Percentiles rank a stretch among this genome's conserved stretches.
Evolutionary conservation across 352 stramenopile genomes (phyloP).

Genomic region (Pythium vanterpoolii): DNA sequence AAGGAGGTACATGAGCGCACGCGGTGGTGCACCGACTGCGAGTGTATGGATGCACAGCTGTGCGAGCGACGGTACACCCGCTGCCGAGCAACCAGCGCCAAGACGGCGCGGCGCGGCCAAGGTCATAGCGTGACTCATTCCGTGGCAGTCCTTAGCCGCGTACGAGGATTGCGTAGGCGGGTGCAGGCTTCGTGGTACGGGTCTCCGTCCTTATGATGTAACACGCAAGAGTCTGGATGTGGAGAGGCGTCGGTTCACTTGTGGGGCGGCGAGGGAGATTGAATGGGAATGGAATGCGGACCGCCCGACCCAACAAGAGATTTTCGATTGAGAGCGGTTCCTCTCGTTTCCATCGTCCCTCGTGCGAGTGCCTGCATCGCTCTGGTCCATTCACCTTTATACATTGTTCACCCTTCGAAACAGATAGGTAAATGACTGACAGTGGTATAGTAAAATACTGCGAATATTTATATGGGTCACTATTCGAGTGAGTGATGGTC

Average conservation of each 20-base stretch:
- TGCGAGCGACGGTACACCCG: conserved; percentile 42
- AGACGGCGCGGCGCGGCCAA: not conserved
- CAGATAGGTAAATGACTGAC: not conserved
- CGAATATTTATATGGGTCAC: conserved; percentile 11
- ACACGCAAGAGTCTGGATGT: not conserved
- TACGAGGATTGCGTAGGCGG: not conserved
- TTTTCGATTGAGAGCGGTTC: not conserved
- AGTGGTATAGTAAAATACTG: not conserved
- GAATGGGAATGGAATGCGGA: not conserved
- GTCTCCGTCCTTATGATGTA: not conserved
- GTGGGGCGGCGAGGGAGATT: not conserved
- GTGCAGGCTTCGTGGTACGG: not conserved
- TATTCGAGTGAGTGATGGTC: conserved; percentile 21
- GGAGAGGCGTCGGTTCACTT: not conserved
- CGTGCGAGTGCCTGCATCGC: conserved; percentile 13
- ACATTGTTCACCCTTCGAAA: not conserved
- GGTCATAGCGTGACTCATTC: conserved; percentile 4
- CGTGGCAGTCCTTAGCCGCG: not conserved
- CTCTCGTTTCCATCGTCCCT: conserved; percentile 16
- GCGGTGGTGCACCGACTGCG: conserved; percentile 47
- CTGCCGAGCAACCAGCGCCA: conserved; percentile 2
- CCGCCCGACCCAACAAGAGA: not conserved
- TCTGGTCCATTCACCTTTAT: conserved; percentile 17
- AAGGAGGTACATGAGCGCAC: conserved; percentile 51
- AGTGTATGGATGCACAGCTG: conserved; percentile 63